phyloP scores from a whole-genome alignment of 305 asterid genomes.

The Caryopteris hybrid region DNA sequence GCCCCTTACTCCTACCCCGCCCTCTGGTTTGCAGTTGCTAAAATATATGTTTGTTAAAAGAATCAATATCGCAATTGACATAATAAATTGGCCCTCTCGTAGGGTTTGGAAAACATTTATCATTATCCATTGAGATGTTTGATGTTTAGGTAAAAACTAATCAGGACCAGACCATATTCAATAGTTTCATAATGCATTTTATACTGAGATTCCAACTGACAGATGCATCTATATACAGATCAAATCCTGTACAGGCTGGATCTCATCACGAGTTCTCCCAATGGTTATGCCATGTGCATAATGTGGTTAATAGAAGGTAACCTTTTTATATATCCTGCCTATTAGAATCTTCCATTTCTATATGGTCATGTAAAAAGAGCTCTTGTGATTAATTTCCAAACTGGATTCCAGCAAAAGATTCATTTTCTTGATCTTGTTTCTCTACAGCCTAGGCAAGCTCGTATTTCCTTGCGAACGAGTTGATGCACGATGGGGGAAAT shows the following conservation, averaged over 20 bases:
- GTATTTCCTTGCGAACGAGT: constrained; percentile 80
- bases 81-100: neutral
- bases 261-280: constrained; percentile 77
- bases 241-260: constrained; percentile 72
- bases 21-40: neutral
- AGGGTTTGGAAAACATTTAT: neutral
- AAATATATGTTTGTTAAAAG: neutral
- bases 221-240: constrained; percentile 33
- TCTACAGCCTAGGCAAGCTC: constrained; percentile 69
- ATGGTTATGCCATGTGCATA: constrained; percentile 86
- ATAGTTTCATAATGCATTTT: neutral
- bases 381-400: neutral
- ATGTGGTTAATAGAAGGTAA: constrained; percentile 91
- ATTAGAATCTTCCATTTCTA: neutral
- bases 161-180: neutral
- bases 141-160: neutral
- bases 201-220: neutral
- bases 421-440: constrained; percentile 7
- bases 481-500: constrained; percentile 96
- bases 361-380: neutral
- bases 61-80: neutral
- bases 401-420: neutral
- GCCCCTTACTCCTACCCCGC: neutral
- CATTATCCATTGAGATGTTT: neutral
- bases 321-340: neutral